Conservation (phyloP, 305 asterid genomes). For the Nicotiana rustica region DNA sequence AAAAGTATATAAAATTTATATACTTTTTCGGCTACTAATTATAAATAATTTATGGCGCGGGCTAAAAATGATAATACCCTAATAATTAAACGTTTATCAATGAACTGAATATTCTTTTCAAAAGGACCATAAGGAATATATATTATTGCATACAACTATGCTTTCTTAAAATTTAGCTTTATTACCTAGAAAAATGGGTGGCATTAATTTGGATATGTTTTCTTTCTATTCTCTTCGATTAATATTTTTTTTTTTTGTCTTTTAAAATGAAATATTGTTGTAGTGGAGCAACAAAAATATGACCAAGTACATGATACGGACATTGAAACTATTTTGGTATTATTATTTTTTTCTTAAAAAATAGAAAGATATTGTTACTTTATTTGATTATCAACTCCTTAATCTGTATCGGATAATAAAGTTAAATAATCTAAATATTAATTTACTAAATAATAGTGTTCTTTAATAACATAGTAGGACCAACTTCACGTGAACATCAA, state of each 20-base stretch:
- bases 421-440: slow-evolving; percentile 36
- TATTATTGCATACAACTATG: slow-evolving; percentile 32
- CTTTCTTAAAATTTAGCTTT: slow-evolving; percentile 18
- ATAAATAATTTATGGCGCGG: too few relatives aligned
- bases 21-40: too few relatives aligned
- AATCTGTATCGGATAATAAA: slow-evolving; percentile 32
- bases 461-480: slow-evolving; percentile 44
- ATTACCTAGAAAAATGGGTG: neutral
- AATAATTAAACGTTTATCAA: neutral
- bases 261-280: neutral
- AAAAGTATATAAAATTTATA: too few relatives aligned
- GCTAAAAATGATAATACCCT: too few relatives aligned
- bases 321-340: slow-evolving; percentile 28
- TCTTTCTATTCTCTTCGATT: neutral
- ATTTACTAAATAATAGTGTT: slow-evolving; percentile 33
- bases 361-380: slow-evolving; percentile 36
- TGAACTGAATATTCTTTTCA: neutral
- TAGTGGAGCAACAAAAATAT: slow-evolving; percentile 33
- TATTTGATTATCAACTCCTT: slow-evolving; percentile 33
- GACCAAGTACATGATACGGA: slow-evolving; percentile 35
- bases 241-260: neutral
- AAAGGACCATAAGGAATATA: slow-evolving; percentile 22
- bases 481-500: slow-evolving; percentile 51
- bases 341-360: slow-evolving; percentile 9
- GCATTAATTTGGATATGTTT: neutral